Conservation (phyloP, 441 rosid genomes). For the Gossypium trilobum region DNA sequence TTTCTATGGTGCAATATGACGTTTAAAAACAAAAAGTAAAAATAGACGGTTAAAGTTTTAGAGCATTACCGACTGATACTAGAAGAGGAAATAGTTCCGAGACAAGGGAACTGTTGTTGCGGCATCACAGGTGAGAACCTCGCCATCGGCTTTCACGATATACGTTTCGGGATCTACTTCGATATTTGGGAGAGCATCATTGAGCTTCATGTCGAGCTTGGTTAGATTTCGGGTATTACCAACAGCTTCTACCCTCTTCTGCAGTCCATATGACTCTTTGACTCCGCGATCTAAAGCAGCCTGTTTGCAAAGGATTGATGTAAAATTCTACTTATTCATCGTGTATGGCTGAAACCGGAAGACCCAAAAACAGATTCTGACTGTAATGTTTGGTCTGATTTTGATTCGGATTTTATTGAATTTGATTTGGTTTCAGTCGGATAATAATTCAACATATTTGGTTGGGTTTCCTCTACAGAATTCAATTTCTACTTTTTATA, state of each 20-base stretch:
- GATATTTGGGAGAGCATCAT: conserved; percentile 68
- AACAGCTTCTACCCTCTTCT: conserved; percentile 69
- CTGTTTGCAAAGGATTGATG: conserved; percentile 26
- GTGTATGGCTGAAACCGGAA: not conserved
- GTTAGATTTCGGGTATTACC: conserved; percentile 53
- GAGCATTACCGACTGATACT: conserved; percentile 9
- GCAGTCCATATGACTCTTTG: conserved; percentile 48
- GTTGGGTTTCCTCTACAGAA: too few relatives aligned
- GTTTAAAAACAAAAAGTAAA: not conserved
- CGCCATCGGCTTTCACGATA: conserved; percentile 49
- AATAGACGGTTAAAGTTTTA: not conserved
- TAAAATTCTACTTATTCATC: not conserved
- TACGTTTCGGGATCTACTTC: conserved; percentile 82
- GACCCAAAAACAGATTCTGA: not conserved
- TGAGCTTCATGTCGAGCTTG: conserved; percentile 83
- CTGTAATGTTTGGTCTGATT: not conserved
- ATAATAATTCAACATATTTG: not conserved
- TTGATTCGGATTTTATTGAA: not conserved
- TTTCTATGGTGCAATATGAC: not conserved
- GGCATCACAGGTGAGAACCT: conserved; percentile 52
- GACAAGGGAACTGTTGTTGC: conserved; percentile 74
- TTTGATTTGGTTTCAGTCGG: too few relatives aligned
- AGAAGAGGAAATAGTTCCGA: conserved; percentile 75
- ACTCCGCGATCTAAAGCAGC: conserved; percentile 48
- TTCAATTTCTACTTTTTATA: too few relatives aligned